phyloP scores from a whole-genome alignment of 2,329 filamentous ascomycete species.

The Dichotomopilus funicola region DNA sequence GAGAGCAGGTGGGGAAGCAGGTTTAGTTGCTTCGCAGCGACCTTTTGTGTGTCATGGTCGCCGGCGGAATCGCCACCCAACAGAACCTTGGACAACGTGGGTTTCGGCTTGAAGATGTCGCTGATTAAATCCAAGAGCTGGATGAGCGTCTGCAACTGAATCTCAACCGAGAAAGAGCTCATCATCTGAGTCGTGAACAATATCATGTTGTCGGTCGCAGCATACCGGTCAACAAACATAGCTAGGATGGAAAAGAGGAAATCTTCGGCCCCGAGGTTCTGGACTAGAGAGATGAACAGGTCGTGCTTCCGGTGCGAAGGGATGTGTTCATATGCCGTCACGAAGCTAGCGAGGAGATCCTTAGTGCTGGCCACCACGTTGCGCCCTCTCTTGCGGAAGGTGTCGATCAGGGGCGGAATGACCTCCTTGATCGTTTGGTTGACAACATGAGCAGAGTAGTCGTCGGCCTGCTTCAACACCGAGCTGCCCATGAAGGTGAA shows the following conservation, averaged over 20 bases:
- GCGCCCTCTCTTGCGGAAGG: slow-evolving; percentile 73
- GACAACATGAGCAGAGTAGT: slow-evolving; percentile 94
- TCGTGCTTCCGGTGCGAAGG: slow-evolving; percentile 76
- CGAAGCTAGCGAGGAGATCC: slow-evolving; percentile 90
- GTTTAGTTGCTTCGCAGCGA: slow-evolving; percentile 49
- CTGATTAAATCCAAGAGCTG: slow-evolving; percentile 69
- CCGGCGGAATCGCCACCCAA: slow-evolving; percentile 51
- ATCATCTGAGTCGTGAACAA: slow-evolving; percentile 72
- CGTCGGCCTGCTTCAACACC: slow-evolving; percentile 84
- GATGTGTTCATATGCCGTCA: slow-evolving; percentile 92
- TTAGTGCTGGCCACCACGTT: slow-evolving; percentile 74
- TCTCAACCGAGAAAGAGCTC: slow-evolving; percentile 62
- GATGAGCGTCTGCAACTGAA: slow-evolving; percentile 71
- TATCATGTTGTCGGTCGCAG: slow-evolving; percentile 64
- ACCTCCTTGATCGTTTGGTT: slow-evolving; percentile 92
- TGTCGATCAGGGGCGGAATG: slow-evolving; percentile 82
- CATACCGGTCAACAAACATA: slow-evolving; percentile 87
- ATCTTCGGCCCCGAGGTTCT: slow-evolving; percentile 77
- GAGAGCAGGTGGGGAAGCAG: slow-evolving; percentile 53
- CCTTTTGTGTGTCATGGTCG: slow-evolving; percentile 43
- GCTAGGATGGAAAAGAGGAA: slow-evolving; percentile 82
- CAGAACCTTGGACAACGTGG: slow-evolving; percentile 64
- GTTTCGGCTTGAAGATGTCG: slow-evolving; percentile 71
- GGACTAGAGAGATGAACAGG: slow-evolving; percentile 77
- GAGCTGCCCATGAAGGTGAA: slow-evolving; percentile 97